These are phyloP conservation scores for Alternaria solani DNA, from an alignment of 2,329 filamentous ascomycete species.

Conservation along the genomic window DNA sequence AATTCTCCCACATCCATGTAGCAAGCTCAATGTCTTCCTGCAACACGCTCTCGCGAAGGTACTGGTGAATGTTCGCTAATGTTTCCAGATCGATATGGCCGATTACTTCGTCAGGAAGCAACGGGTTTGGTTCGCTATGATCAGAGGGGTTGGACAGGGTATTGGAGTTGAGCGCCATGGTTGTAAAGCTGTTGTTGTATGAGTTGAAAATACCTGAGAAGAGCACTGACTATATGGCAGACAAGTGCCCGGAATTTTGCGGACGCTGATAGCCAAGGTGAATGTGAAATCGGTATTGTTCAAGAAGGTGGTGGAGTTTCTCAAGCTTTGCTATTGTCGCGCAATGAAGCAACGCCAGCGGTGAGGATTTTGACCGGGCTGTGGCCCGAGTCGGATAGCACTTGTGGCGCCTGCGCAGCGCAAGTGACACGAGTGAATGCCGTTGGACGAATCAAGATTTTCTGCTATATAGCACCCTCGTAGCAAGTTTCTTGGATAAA, in stretches of 20 bases:
- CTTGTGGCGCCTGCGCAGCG: slow-evolving; percentile 5
- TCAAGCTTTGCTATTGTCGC: slow-evolving; percentile 12
- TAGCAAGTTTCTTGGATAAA: background rate
- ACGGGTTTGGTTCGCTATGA: slow-evolving; percentile 10
- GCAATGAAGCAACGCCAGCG: slow-evolving; percentile 5
- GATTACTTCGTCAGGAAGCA: slow-evolving; percentile 25
- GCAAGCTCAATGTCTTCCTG: slow-evolving; percentile 32
- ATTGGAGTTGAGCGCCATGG: slow-evolving; percentile 15
- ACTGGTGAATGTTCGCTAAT: slow-evolving; percentile 31
- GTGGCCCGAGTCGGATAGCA: slow-evolving; percentile 5
- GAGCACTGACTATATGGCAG: background rate
- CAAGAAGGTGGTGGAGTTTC: background rate
- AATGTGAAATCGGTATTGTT: background rate
- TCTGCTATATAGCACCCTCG: background rate
- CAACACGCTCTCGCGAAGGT: slow-evolving; percentile 29
- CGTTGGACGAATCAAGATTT: background rate
- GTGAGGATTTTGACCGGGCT: slow-evolving; percentile 19
- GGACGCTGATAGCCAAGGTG: background rate
- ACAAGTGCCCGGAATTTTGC: background rate
- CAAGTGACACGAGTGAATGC: background rate
- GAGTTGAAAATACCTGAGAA: background rate
- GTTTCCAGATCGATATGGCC: slow-evolving; percentile 37
- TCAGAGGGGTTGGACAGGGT: slow-evolving; percentile 9
- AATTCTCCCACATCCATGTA: slow-evolving; percentile 34
- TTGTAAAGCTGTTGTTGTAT: background rate